A percentile compares a stretch with the other conserved stretches of the same genome.
phyloP scores from a whole-genome alignment of 2,329 filamentous ascomycete genomes.

The Neurospora sp. region DNA sequence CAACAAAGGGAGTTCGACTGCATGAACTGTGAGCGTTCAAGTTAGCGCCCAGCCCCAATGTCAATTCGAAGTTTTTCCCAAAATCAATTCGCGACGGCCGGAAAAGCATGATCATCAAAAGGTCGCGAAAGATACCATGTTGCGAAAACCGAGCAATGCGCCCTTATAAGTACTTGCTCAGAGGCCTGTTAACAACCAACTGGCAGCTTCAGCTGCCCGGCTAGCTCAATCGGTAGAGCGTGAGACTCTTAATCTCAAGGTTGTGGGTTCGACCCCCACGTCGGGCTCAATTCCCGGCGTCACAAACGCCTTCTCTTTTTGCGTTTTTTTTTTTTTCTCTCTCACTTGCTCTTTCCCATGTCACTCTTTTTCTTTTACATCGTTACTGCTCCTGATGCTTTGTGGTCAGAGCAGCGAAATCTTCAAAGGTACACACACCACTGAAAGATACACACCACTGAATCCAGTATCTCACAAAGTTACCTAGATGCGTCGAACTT shows the following conservation, averaged over 20 bases:
- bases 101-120: not conserved
- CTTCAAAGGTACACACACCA: too few species aligned
- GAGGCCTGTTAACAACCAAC: not conserved
- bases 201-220: constrained; percentile 27
- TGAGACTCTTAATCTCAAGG: constrained; percentile 48
- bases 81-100: not conserved
- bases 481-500: not conserved
- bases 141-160: not conserved
- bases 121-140: not conserved
- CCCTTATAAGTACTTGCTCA: not conserved
- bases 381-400: not conserved
- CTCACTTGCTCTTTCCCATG: too few species aligned
- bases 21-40: not conserved
- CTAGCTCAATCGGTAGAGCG: constrained; percentile 63
- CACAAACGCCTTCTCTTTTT: not conserved
- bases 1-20: not conserved
- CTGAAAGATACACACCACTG: too few species aligned
- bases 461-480: not conserved
- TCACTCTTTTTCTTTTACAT: not conserved
- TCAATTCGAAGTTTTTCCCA: not conserved
- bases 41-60: not conserved
- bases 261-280: not conserved
- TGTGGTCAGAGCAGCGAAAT: not conserved
- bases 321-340: not conserved
- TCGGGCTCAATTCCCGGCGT: not conserved